Conservation (phyloP, 2,329 filamentous ascomycete genomes). For the Pestalotiopsis sp. region DNA sequence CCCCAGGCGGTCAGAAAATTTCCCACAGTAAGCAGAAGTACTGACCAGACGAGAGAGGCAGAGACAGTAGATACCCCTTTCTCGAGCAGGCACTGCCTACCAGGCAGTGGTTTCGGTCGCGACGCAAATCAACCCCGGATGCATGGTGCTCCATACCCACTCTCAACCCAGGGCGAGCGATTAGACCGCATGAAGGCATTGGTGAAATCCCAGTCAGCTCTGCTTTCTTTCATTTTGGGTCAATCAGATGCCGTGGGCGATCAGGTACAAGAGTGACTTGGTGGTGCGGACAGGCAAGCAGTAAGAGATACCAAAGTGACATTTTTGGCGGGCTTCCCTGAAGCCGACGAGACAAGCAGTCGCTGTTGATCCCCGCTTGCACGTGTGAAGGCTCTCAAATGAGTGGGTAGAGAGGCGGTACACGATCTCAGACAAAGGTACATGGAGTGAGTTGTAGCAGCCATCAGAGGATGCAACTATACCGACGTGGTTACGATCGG, state of each 20-base stretch:
- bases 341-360: not conserved
- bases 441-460: not conserved
- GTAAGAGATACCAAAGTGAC: not conserved
- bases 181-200: not conserved
- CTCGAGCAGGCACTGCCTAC: not conserved
- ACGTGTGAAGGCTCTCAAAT: not conserved
- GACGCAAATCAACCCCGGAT: not conserved
- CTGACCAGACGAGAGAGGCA: not conserved
- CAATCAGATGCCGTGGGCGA: not conserved
- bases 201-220: not conserved
- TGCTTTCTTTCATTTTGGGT: not conserved
- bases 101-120: not conserved
- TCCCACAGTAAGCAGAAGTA: not conserved
- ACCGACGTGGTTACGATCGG: not conserved
- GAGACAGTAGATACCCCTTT: not conserved
- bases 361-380: not conserved
- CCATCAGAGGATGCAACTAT: not conserved
- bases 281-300: not conserved
- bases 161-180: not conserved
- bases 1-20: not conserved
- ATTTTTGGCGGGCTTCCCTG: not conserved
- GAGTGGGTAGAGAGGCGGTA: not conserved
- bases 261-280: constrained; percentile 1
- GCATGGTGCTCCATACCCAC: not conserved
- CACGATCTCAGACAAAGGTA: not conserved